Percentiles rank a stretch among this genome's conserved stretches.
Evolutionary conservation across 2,329 filamentous ascomycete species (phyloP).

Genomic region (Hypomyces perniciosus): DNA sequence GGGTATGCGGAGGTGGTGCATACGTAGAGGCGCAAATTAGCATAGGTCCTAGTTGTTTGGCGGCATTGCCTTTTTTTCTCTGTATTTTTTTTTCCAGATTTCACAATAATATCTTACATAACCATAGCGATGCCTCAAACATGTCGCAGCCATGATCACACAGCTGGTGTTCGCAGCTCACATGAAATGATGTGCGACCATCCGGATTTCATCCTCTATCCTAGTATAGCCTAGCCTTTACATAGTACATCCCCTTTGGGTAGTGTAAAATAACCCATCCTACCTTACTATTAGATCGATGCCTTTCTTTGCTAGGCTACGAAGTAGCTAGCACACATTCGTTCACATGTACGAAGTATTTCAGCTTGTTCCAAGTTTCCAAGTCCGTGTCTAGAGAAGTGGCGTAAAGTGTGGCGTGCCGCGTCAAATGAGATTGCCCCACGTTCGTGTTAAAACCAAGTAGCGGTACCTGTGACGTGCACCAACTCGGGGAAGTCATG

Average conservation of each 20-base stretch:
- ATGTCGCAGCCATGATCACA: too few species aligned
- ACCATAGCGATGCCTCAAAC: too few species aligned
- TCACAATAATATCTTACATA: too few species aligned
- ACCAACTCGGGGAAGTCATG: conserved; percentile 19
- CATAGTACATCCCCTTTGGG: too few species aligned
- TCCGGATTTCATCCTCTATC: too few species aligned
- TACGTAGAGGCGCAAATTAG: conserved; percentile 16
- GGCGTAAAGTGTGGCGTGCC: conserved; percentile 1
- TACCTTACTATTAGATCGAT: too few species aligned
- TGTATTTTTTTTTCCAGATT: not conserved
- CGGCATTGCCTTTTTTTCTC: conserved; percentile 10
- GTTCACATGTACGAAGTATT: not conserved
- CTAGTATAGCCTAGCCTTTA: too few species aligned
- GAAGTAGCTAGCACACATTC: too few species aligned
- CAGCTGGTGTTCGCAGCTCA: too few species aligned
- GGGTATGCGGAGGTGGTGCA: conserved; percentile 13
- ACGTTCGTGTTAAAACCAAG: not conserved
- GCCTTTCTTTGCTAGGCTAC: too few species aligned
- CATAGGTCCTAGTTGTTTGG: not conserved
- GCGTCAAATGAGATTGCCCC: not conserved
- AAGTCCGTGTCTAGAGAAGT: not conserved
- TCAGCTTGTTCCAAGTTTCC: not conserved
- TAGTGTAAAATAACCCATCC: too few species aligned
- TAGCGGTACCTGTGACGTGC: not conserved
- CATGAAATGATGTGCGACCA: too few species aligned